Conservation (phyloP, 163 green algal species). For the Chloroidium sp. region DNA sequence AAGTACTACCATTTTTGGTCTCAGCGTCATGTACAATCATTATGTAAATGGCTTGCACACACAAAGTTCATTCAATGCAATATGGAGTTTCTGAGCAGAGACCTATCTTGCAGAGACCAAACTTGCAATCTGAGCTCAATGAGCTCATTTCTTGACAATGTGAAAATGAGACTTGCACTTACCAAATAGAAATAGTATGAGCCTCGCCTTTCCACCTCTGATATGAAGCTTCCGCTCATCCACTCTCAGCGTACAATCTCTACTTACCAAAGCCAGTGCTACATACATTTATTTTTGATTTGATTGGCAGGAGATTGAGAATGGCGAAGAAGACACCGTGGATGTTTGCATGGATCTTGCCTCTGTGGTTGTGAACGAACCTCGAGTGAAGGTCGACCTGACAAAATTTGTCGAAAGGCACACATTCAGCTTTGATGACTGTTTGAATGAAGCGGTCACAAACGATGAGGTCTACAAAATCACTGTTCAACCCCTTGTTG, state of each 20-base stretch:
- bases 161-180: too few relatives aligned
- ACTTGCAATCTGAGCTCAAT: too few relatives aligned
- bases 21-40: too few relatives aligned
- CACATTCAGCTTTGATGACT: slow-evolving; percentile 91
- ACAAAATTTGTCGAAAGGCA: slow-evolving; percentile 84
- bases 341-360: slow-evolving; percentile 69
- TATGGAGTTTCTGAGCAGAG: too few relatives aligned
- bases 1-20: too few relatives aligned
- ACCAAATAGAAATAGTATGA: too few relatives aligned
- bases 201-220: too few relatives aligned
- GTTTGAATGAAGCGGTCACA: slow-evolving; percentile 75
- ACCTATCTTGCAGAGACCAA: too few relatives aligned
- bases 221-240: neutral
- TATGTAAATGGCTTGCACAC: too few relatives aligned
- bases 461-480: slow-evolving; percentile 88
- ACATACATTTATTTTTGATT: neutral
- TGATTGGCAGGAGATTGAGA: slow-evolving; percentile 66
- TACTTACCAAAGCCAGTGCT: neutral
- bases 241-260: neutral
- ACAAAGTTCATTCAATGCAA: too few relatives aligned
- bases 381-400: slow-evolving; percentile 93
- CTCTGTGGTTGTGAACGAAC: slow-evolving; percentile 76
- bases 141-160: too few relatives aligned
- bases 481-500: slow-evolving; percentile 85
- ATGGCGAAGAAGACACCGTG: slow-evolving; percentile 50